Conservation (phyloP, 1,284 basidiomycete genomes). For the Sporisorium sorghi region DNA sequence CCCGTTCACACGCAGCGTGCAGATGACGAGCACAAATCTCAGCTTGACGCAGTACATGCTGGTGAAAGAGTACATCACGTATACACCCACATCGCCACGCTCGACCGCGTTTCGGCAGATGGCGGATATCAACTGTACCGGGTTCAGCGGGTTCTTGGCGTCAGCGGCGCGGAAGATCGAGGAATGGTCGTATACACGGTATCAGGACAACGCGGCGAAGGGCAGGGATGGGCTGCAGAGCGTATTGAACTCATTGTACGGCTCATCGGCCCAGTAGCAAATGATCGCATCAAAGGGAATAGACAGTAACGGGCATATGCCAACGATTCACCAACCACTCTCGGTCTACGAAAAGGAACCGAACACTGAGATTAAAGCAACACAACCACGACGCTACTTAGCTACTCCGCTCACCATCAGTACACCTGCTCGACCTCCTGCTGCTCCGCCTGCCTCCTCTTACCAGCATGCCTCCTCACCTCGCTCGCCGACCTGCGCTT, state of each 20-base stretch:
- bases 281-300: neutral
- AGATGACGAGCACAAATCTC: constrained; percentile 72
- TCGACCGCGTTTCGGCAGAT: constrained; percentile 70
- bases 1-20: constrained; percentile 26
- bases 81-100: constrained; percentile 75
- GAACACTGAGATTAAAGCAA: constrained; percentile 5
- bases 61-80: constrained; percentile 88
- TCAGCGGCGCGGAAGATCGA: constrained; percentile 57
- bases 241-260: constrained; percentile 47
- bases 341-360: neutral
- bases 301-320: constrained; percentile 16
- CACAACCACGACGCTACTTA: neutral
- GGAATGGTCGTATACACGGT: constrained; percentile 50
- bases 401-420: neutral
- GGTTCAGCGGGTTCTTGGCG: constrained; percentile 36
- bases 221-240: constrained; percentile 47
- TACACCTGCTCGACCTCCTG: too few species aligned
- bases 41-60: constrained; percentile 88
- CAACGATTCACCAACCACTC: neutral
- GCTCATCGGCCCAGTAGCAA: neutral
- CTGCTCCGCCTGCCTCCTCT: constrained; percentile 7
- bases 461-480: constrained; percentile 8
- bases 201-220: constrained; percentile 56
- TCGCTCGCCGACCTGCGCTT: constrained; percentile 1
- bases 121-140: constrained; percentile 50